Percentiles rank a stretch among this genome's conserved stretches.
Conservation (phyloP, 2,329 filamentous ascomycete genomes). For the Corynespora cassiicola region DNA sequence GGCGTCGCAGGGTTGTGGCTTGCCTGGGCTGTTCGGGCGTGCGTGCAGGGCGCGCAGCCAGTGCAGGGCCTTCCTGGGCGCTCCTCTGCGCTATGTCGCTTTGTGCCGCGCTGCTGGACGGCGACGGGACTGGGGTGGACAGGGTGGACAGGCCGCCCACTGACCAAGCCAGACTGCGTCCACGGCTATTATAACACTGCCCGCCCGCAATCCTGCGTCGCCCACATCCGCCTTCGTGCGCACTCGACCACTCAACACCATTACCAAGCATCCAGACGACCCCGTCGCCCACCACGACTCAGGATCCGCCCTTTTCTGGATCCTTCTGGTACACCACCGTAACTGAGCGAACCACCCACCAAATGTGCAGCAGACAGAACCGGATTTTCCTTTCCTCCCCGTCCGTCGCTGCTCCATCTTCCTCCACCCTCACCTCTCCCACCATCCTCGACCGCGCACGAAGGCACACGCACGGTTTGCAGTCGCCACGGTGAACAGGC, state of each 20-base stretch:
- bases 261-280: constrained; percentile 38
- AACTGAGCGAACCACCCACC: constrained; percentile 19
- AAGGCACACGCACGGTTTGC: constrained; percentile 35
- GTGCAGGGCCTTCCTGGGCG: background rate
- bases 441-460: constrained; percentile 25
- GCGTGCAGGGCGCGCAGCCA: background rate
- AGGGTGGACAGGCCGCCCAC: too few relatives aligned
- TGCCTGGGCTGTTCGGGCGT: background rate
- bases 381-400: constrained; percentile 33
- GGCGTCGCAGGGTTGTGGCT: constrained; percentile 8
- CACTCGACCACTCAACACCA: constrained; percentile 18
- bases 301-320: constrained; percentile 33
- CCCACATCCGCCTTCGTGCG: constrained; percentile 21
- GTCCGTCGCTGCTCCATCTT: constrained; percentile 38
- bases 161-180: constrained; percentile 1
- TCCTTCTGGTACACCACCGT: constrained; percentile 41
- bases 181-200: constrained; percentile 2
- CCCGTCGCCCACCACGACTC: constrained; percentile 15
- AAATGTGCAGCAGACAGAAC: constrained; percentile 46
- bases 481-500: constrained; percentile 43
- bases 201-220: constrained; percentile 19
- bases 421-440: constrained; percentile 18
- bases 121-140: too few relatives aligned
- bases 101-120: constrained; percentile 7
- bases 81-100: background rate